Evolutionary conservation across 2,329 filamentous ascomycete genomes (phyloP), one percentile per base, ranked within the genome.

Genomic region (Hawksworthiomyces lignivorus): DNA sequence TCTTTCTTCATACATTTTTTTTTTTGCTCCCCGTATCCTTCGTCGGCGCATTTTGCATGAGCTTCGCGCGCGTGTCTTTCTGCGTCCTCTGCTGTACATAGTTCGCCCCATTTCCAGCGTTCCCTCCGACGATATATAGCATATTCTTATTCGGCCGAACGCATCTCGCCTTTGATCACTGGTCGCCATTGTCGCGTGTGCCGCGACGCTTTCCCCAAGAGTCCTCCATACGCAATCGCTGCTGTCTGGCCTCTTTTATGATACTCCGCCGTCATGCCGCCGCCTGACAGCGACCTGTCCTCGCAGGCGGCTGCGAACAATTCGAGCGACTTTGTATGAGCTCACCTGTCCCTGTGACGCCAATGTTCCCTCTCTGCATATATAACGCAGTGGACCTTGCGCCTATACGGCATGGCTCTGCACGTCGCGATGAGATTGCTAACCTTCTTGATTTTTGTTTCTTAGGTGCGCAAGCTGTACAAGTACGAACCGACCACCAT

Each of bases 391-490:
- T n/a, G n/a, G n/a, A n/a, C n/a, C n/a, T n/a, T n/a, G n/a, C n/a
- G n/a, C n/a, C n/a, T n/a, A n/a, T n/a, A n/a, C n/a, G n/a, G n/a
- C n/a, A n/a, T n/a, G n/a, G n/a, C n/a, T n/a, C n/a, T n/a, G n/a
- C n/a, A n/a, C n/a, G n/a, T n/a, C n/a, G 26, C 24, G 24, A 12
- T 32, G 28, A 18, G 7, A 10, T 26, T 37, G 39, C 46, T 50
- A 41, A 48, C 44, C 27, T 12, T 3, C 10, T n/a, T 6, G 50
- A 43, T 48, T 50, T 35, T 39, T 42, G 30, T 15, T 36, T 20
- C 28, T 30, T 54, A 96, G 89, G 89, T 97, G 68, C 88, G 90
- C 72, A 97, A 97, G 69, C 72, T 97, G 52, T 97, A 96, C 75
- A 94, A 95, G 90, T 97, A 81, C 32, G 48, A 66, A 44, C 46